Evolutionary conservation across 768 basidiomycete species (phyloP), one percentile per base, ranked within the genome.

Genomic region (Boletus eberwhitei): DNA sequence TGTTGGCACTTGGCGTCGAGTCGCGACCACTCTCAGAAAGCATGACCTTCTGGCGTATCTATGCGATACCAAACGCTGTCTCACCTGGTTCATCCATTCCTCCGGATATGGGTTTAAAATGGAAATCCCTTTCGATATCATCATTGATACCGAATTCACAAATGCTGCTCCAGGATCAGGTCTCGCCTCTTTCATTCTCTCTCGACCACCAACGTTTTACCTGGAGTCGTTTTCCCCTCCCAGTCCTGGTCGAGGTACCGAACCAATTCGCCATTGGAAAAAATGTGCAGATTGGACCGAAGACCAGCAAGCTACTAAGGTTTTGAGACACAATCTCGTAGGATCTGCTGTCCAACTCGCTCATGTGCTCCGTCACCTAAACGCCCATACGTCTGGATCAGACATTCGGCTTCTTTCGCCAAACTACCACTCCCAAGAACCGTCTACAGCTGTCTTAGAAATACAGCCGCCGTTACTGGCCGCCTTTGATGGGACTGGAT

Each of bases 11-110:
- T 93, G 90, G 90, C 80, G 85, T 47, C 85, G 91, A 40, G 82
- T 90, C 38, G 80, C 83, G 2, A 81, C 82, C 37, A 68, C 75
- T 22, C 64, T 73, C 5, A 74, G 71, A 58, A 80, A 79, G 50
- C 78, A 85, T 58, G 88, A 90, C 68, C 76, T 93, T 9, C 76
- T 92, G 34, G 87, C 88, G 2, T 93, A 91, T 68, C 74, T 87
- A 13, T 90, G 81, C 67, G 86, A 90, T 22, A 57, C 67, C 39
- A 86, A 81, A 60, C 82, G 79, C 39, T 84, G 79, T 63, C 72
- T 93, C 29, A 81, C 81, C 5, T 93, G 91, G 91, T 93, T 86
- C 68, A 85, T 93, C 52, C 81, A 84, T 39, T 86, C 86, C 7
- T 77, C 73, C 1, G 88, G 87, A 21, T 79, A 79, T 58, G 82